phyloP scores from a whole-genome alignment of 2,329 filamentous ascomycete genomes.

The Elsinoe batatas region DNA sequence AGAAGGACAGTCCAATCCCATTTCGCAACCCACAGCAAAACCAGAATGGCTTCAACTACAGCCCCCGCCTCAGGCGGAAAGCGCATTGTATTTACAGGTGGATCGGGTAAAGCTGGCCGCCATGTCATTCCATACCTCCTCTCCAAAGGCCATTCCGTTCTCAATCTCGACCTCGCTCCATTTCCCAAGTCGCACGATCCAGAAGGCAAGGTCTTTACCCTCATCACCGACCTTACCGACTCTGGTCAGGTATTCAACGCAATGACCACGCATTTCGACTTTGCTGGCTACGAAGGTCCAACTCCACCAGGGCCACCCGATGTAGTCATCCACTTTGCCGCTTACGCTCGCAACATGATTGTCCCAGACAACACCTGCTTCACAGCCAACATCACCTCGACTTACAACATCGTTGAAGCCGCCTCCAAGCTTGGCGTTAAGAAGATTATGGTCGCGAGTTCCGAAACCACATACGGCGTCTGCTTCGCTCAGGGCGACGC shows the following conservation, averaged over 20 bases:
- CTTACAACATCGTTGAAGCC: constrained; percentile 55
- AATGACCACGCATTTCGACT: constrained; percentile 47
- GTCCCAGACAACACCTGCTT: constrained; percentile 53
- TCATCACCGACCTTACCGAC: constrained; percentile 47
- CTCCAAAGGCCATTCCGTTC: constrained; percentile 40
- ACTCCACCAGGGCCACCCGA: constrained; percentile 41
- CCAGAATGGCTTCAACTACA: background rate
- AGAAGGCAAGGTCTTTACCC: constrained; percentile 38
- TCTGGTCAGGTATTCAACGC: constrained; percentile 48
- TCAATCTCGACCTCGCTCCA: constrained; percentile 46
- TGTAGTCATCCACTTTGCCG: constrained; percentile 53
- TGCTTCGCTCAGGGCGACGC: constrained; percentile 51
- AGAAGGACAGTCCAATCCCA: background rate
- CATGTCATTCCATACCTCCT: constrained; percentile 46
- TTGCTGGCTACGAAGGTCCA: constrained; percentile 39
- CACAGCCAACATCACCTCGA: constrained; percentile 44
- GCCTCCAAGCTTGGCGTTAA: constrained; percentile 51
- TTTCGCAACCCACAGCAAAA: background rate
- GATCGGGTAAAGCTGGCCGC: constrained; percentile 46
- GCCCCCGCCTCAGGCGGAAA: constrained; percentile 23
- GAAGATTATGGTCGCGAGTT: constrained; percentile 52
- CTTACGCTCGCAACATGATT: constrained; percentile 50
- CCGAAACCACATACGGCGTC: constrained; percentile 52
- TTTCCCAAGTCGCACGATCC: constrained; percentile 27
- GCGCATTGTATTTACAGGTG: constrained; percentile 45